phyloP scores from a whole-genome alignment of 2,329 filamentous ascomycete genomes.

The Sclerotinia minor region DNA sequence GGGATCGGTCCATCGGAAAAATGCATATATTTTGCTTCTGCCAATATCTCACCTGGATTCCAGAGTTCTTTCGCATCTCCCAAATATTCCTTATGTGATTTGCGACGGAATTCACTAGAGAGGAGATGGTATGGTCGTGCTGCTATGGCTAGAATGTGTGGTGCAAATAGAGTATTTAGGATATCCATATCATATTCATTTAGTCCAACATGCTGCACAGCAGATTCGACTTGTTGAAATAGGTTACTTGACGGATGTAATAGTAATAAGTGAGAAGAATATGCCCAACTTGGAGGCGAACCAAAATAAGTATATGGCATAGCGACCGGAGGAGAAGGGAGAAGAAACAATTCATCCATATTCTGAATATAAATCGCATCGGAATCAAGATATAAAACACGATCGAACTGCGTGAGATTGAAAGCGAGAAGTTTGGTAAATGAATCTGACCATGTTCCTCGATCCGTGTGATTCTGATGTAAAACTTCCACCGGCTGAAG shows the following conservation, averaged over 20 bases:
- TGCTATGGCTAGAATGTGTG: constrained; percentile 54
- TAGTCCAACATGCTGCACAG: constrained; percentile 27
- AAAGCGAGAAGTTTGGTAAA: constrained; percentile 39
- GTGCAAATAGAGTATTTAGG: constrained; percentile 53
- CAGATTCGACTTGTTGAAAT: constrained; percentile 32
- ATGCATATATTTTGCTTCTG: constrained; percentile 58
- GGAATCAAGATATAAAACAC: constrained; percentile 35
- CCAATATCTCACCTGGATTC: constrained; percentile 52
- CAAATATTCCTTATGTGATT: constrained; percentile 53
- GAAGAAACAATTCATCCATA: constrained; percentile 38
- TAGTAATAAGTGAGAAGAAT: constrained; percentile 35
- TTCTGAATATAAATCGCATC: constrained; percentile 34
- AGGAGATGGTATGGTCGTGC: constrained; percentile 57
- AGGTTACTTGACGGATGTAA: constrained; percentile 31
- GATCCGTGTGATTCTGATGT: constrained; percentile 26
- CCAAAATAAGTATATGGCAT: constrained; percentile 39
- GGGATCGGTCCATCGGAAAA: constrained; percentile 63
- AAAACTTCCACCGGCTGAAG: constrained; percentile 35
- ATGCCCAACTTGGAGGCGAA: constrained; percentile 32
- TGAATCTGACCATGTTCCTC: constrained; percentile 35
- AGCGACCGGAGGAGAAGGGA: constrained; percentile 34
- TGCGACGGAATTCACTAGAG: constrained; percentile 55
- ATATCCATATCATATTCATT: constrained; percentile 37
- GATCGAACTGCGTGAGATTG: constrained; percentile 37
- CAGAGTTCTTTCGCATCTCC: constrained; percentile 50